Evolutionary conservation across 202 grass and related monocot genomes (phyloP).

Genomic region (Dendrocalamus latiflorus): DNA sequence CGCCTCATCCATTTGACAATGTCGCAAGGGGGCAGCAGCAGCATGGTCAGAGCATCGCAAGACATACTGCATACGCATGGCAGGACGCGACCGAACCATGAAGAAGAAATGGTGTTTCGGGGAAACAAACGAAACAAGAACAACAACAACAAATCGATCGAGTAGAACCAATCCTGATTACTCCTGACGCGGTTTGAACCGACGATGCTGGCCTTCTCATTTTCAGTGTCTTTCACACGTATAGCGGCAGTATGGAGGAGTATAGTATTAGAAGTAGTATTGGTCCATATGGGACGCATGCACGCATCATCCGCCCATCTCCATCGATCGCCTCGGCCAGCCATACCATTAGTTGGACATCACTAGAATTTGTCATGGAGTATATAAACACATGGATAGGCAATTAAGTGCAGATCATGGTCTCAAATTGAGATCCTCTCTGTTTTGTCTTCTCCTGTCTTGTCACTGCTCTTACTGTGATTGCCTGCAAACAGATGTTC

Average conservation of each 20-base stretch:
- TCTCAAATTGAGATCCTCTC: not conserved
- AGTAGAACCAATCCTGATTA: too few relatives aligned
- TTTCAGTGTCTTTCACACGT: not conserved
- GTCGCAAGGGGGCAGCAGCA: not conserved
- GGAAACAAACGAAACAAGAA: too few relatives aligned
- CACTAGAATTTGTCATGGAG: not conserved
- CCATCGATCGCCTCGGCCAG: not conserved
- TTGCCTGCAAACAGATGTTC: slow-evolving; percentile 7
- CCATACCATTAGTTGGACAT: slow-evolving; percentile 24
- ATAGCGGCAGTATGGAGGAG: not conserved
- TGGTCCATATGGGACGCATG: not conserved
- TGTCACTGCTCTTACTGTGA: not conserved
- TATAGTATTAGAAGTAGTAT: not conserved
- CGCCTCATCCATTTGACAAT: slow-evolving; percentile 25
- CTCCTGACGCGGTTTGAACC: slow-evolving; percentile 34
- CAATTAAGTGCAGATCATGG: not conserved
- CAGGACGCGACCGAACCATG: not conserved
- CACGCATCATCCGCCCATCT: too few relatives aligned
- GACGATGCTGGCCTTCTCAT: not conserved
- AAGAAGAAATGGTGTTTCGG: not conserved
- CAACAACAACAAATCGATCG: not conserved
- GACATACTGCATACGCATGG: not conserved
- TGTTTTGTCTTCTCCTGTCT: not conserved
- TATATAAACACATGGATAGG: not conserved
- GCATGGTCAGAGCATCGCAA: not conserved